phyloP scores from a whole-genome alignment of 2,329 filamentous ascomycete genomes.

The Tolypocladium endophyticum region DNA sequence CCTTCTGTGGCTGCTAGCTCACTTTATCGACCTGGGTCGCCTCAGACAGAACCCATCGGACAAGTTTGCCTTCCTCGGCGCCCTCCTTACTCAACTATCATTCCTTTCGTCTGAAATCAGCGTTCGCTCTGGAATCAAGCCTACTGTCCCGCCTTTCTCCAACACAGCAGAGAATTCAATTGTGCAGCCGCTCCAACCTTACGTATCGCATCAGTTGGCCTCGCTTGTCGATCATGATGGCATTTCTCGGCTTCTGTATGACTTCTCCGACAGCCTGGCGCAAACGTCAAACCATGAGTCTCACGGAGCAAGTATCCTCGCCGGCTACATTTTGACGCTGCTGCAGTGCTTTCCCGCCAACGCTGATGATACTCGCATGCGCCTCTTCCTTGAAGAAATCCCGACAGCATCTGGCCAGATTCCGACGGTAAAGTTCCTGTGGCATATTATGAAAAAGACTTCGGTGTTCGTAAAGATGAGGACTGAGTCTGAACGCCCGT shows the following conservation, averaged over 20 bases:
- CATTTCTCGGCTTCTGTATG: conserved; percentile 41
- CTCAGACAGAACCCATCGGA: conserved; percentile 21
- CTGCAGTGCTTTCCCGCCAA: conserved; percentile 73
- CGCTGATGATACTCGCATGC: conserved; percentile 89
- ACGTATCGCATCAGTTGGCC: conserved; percentile 55
- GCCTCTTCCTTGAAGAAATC: conserved; percentile 57
- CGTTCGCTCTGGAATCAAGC: conserved; percentile 24
- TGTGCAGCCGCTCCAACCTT: conserved; percentile 30
- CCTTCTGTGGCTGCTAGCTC: conserved; percentile 55
- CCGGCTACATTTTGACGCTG: conserved; percentile 78
- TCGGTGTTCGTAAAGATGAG: conserved; percentile 23
- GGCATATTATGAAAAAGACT: conserved; percentile 49
- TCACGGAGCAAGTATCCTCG: conserved; percentile 53
- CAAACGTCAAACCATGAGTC: conserved; percentile 19
- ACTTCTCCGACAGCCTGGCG: conserved; percentile 20
- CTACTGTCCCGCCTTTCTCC: conserved; percentile 2
- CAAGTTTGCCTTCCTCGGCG: conserved; percentile 34
- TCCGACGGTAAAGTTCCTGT: conserved; percentile 58
- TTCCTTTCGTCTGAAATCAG: conserved; percentile 40
- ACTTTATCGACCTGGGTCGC: conserved; percentile 50
- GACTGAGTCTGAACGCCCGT: conserved; percentile 17
- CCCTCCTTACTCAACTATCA: conserved; percentile 44
- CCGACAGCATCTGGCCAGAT: conserved; percentile 43
- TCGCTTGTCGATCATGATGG: conserved; percentile 67
- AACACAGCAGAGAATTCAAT: conserved; percentile 9